phyloP scores from a whole-genome alignment of 805 yeast species.

The Cyberlindnera mississippiensis region DNA sequence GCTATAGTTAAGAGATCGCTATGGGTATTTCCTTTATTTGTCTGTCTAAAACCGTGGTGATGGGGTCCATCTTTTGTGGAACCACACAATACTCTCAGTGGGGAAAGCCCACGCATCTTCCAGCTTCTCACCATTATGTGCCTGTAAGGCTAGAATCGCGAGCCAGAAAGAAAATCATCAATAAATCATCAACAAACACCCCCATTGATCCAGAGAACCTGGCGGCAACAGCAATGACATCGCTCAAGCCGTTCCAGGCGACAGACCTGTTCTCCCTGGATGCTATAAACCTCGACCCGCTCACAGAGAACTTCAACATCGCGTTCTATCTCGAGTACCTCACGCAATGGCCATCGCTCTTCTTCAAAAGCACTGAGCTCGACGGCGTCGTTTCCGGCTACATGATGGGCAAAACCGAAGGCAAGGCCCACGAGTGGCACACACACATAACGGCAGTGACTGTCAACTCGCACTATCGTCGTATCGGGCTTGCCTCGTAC shows the following conservation, averaged over 20 bases:
- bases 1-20: too few relatives aligned
- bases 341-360: slow-evolving; percentile 81
- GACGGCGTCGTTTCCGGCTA: slow-evolving; percentile 50
- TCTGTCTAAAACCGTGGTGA: too few relatives aligned
- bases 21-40: too few relatives aligned
- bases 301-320: slow-evolving; percentile 88
- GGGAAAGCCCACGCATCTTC: too few relatives aligned
- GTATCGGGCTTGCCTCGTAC: slow-evolving; percentile 81
- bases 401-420: slow-evolving; percentile 97
- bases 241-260: slow-evolving; percentile 82
- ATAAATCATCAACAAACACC: too few relatives aligned
- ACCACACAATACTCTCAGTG: too few relatives aligned
- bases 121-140: too few relatives aligned
- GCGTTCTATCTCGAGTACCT: slow-evolving; percentile 83
- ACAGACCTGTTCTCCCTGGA: slow-evolving; percentile 74
- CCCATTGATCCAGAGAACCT: background rate
- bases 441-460: slow-evolving; percentile 96
- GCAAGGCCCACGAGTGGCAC: slow-evolving; percentile 83
- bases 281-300: slow-evolving; percentile 76
- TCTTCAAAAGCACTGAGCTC: slow-evolving; percentile 66
- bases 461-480: slow-evolving; percentile 72
- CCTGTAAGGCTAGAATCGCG: too few relatives aligned
- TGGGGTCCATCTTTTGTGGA: too few relatives aligned
- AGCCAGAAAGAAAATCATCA: too few relatives aligned
- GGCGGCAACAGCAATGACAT: slow-evolving; percentile 73